A percentile compares a stretch with the other conserved stretches of the same genome.
Conservation (phyloP, 148 eudicot species). For the Chenopodium album region DNA sequence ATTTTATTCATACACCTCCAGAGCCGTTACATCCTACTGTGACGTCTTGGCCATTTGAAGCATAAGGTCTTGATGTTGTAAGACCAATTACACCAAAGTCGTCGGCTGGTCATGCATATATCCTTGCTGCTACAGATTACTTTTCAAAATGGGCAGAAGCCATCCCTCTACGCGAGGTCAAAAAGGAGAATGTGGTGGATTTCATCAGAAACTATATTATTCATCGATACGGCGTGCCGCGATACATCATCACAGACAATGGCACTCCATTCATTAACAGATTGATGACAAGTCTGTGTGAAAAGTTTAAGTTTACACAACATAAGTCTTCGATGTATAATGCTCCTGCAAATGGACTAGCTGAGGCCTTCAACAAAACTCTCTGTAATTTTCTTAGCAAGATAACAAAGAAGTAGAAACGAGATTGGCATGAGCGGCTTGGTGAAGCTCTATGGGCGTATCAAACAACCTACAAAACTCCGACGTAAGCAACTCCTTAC, state of each 20-base stretch:
- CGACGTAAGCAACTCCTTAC: neutral
- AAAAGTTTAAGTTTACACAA: conserved; percentile 6
- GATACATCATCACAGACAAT: neutral
- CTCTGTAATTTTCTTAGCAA: neutral
- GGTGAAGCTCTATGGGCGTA: neutral
- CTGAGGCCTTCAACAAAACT: neutral
- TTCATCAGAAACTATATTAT: too few species aligned
- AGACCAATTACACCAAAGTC: neutral
- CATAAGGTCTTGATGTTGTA: neutral
- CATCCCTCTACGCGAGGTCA: neutral
- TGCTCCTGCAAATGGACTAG: neutral
- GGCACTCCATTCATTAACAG: neutral
- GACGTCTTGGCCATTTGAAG: neutral
- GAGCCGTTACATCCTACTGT: neutral
- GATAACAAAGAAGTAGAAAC: neutral
- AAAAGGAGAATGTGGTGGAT: neutral
- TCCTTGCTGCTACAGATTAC: neutral
- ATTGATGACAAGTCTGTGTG: neutral
- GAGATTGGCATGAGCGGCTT: neutral
- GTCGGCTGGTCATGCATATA: neutral
- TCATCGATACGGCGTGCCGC: too few species aligned
- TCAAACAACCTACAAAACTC: neutral
- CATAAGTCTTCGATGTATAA: neutral
- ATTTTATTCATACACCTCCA: neutral
- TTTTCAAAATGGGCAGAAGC: neutral